Base-by-base conservation (phyloP, 2,329 filamentous ascomycete species). In the Botrytis deweyae region DNA sequence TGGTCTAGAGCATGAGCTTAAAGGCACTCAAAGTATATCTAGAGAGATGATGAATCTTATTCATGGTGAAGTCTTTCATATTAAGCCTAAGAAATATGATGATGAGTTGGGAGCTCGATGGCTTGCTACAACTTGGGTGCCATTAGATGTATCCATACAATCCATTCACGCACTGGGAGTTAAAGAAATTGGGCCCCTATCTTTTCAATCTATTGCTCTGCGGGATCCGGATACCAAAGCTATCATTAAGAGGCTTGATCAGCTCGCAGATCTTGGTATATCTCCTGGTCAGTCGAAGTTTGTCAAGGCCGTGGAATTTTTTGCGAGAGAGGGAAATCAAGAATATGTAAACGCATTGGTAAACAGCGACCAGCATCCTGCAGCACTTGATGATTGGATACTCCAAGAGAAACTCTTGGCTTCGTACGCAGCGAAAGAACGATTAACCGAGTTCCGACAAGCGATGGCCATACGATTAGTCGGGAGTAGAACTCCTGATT, bases 121-220 rank as follows among this genome's bases (percentile, higher is more conserved):
- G 84, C 95, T 97, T 80, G 94, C 94, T 16, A 92, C 90, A 2
- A 91, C 86, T 73, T 92, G 93, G 81, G 87, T 96, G 36, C 88
- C 91, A 1, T 85, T 94, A 16, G 90, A 95, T 73, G 88, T 91
- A 76, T 89, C 93, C 40, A 89, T 97, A 72, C 88, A 88, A 49
- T 87, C 92, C 10, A 84, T 96, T 29, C 86, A 88, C 73, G 89
- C 92, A 78, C 88, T 97, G 70, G 92, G 92, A 3, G 84, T 97
- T 8, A 86, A 89, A 66, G 84, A 86, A 52, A 91, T 97, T 75
- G 94, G 94, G 0, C 91, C 94, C 0, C 84, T 92, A 29, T 92
- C 93, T 6, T 81, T 97, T 33, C 92, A 94, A 76, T 91, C 95
- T 64, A 89, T 97, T 81, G 93, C 91, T 5, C 82, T 92, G 18